Percentiles rank a stretch among this genome's conserved stretches.
Conservation (phyloP, 2,329 filamentous ascomycete genomes). For the Colletotrichum sp. region DNA sequence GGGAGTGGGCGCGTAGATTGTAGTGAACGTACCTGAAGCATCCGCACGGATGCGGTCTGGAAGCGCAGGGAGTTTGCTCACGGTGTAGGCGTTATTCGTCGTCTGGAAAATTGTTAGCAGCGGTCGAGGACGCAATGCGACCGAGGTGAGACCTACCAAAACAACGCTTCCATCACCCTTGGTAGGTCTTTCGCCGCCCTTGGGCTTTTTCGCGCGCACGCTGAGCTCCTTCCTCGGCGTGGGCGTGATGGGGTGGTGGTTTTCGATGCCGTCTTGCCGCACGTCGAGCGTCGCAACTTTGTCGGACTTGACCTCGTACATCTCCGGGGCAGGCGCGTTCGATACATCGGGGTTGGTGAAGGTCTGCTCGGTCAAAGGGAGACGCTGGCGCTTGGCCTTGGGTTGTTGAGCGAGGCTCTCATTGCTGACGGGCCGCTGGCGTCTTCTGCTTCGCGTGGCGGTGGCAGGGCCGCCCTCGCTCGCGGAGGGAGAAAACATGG, state of each 20-base stretch:
- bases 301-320: slow-evolving; percentile 60
- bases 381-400: slow-evolving; percentile 67
- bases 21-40: slow-evolving; percentile 62
- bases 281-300: slow-evolving; percentile 50
- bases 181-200: slow-evolving; percentile 64
- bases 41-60: slow-evolving; percentile 77
- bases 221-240: slow-evolving; percentile 58
- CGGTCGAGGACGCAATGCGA: neutral
- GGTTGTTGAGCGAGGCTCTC: slow-evolving; percentile 62
- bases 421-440: slow-evolving; percentile 63
- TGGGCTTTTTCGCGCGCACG: slow-evolving; percentile 66
- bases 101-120: slow-evolving; percentile 59
- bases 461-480: slow-evolving; percentile 59
- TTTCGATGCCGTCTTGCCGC: slow-evolving; percentile 55
- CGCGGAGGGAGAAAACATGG: slow-evolving; percentile 66
- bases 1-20: neutral
- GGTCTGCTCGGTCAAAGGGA: slow-evolving; percentile 62
- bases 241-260: slow-evolving; percentile 31
- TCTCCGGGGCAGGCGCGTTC: slow-evolving; percentile 46
- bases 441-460: slow-evolving; percentile 64
- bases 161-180: slow-evolving; percentile 73
- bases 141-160: slow-evolving; percentile 56
- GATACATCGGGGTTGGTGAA: slow-evolving; percentile 55
- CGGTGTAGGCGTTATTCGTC: slow-evolving; percentile 82
- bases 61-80: slow-evolving; percentile 83